Percentiles rank a stretch among this genome's conserved stretches.
phyloP scores from a whole-genome alignment of 208 protist genomes.

The Wallacemonas sp. region DNA sequence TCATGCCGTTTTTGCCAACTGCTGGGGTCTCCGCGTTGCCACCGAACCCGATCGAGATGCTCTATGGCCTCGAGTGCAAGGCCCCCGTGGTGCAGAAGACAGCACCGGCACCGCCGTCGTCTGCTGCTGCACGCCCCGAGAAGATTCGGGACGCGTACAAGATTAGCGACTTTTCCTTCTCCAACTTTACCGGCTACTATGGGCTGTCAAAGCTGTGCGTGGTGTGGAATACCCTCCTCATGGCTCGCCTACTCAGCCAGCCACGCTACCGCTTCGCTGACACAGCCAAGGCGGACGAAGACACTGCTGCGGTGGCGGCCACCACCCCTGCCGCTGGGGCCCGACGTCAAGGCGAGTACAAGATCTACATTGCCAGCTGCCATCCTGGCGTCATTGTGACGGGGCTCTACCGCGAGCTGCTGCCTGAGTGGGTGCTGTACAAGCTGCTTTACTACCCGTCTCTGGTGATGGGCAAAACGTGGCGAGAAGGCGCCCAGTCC shows the following conservation, averaged over 20 bases:
- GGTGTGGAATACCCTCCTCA: conserved; percentile 79
- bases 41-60: conserved; percentile 60
- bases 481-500: conserved; percentile 77
- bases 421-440: conserved; percentile 70
- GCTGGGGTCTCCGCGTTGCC: neutral
- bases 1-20: neutral
- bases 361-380: conserved; percentile 74
- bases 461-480: conserved; percentile 80
- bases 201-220: conserved; percentile 87
- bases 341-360: conserved; percentile 22
- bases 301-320: neutral
- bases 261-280: conserved; percentile 7
- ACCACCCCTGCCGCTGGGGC: neutral
- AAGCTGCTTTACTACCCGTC: conserved; percentile 82
- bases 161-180: conserved; percentile 46
- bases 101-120: too few relatives aligned
- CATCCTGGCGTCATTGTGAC: conserved; percentile 84
- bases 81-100: conserved; percentile 10
- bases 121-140: too few relatives aligned
- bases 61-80: conserved; percentile 44
- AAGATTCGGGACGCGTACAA: conserved; percentile 20
- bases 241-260: conserved; percentile 31
- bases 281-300: neutral
- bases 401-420: conserved; percentile 82
- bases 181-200: conserved; percentile 85